Evolutionary conservation across 2,329 filamentous ascomycete genomes (phyloP), one percentile per base, ranked within the genome.

Genomic region (Sarocladium oryzae): DNA sequence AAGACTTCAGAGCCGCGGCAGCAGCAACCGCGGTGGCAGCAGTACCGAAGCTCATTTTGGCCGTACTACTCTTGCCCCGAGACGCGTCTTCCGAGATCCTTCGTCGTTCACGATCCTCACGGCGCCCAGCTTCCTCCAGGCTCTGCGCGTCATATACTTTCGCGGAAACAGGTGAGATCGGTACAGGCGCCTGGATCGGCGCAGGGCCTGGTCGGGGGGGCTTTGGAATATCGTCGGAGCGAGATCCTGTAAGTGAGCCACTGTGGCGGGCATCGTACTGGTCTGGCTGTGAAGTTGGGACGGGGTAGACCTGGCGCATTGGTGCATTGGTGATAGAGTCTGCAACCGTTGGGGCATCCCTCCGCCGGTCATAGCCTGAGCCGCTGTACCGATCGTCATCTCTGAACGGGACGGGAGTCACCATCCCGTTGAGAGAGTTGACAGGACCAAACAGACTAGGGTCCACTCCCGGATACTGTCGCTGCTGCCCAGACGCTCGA

Each of bases 161-260:
- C 55, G 79, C 78, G 33, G 84, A 84, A 2, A 95, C 82, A 0
- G 88, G 88, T 2, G 79, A 75, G 53, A 88, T 78, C 2, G 91
- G 91, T 58, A 90, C 85, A 2, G 91, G 91, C 59, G 95, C 89
- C 63, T 93, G 86, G n/a, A 96, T 74, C 10, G 84, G 82, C 28
- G 89, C 77, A 0, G 81, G 74, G 5, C 72, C 80, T 4, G 84
- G 79, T 37, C 79, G 75, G 15, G 67, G 63, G 16, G 65, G 68
- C 20, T 69, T 64, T 2, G 72, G 63, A 7, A 71, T 61, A 23
- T 51, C 40, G 38, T 72, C 68, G 51, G 68, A 65, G 33, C 64
- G 66, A 45, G 66, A 66, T 15, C 73, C 72, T 13, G 73, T 63
- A n/a, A 73, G 61, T 33, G 81, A 79, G 20, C 69, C 30, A 18